A percentile compares a stretch with the other conserved stretches of the same genome.
These are phyloP conservation scores for Melampsora allii-populina DNA, from an alignment of 1,284 basidiomycete species.

Conservation along the genomic window DNA sequence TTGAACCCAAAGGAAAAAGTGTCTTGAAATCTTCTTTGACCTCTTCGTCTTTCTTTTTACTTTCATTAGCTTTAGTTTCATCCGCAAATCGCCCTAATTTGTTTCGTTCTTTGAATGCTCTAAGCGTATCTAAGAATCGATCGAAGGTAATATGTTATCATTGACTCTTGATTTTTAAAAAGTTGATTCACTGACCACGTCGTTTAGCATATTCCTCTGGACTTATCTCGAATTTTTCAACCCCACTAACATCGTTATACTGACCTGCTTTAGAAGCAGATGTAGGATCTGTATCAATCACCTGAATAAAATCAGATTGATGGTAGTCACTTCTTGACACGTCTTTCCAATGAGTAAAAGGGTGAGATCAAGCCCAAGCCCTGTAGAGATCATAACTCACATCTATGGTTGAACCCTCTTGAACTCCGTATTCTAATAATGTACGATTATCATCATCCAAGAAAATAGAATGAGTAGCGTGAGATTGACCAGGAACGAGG, in stretches of 20 bases:
- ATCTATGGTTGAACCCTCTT: slow-evolving; percentile 35
- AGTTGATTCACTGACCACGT: slow-evolving; percentile 59
- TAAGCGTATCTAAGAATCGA: slow-evolving; percentile 91
- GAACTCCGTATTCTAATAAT: slow-evolving; percentile 21
- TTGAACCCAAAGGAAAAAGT: slow-evolving; percentile 60
- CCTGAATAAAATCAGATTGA: slow-evolving; percentile 2
- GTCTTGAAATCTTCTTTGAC: slow-evolving; percentile 48
- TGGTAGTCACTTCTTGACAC: neutral
- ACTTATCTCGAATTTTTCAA: slow-evolving; percentile 88
- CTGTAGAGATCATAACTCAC: slow-evolving; percentile 1
- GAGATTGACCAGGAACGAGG: slow-evolving; percentile 12
- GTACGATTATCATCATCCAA: slow-evolving; percentile 11
- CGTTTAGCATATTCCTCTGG: slow-evolving; percentile 76
- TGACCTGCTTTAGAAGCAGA: slow-evolving; percentile 58
- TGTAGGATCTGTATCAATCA: slow-evolving; percentile 6
- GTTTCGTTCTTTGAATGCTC: slow-evolving; percentile 81
- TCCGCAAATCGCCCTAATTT: slow-evolving; percentile 83
- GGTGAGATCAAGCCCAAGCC: neutral
- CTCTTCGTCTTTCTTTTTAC: neutral
- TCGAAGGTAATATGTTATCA: no score
- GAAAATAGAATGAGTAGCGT: slow-evolving; percentile 3
- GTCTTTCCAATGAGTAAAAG: neutral
- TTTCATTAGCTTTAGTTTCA: neutral
- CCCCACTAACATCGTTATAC: slow-evolving; percentile 75
- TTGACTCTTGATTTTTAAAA: no score